phyloP scores from a whole-genome alignment of 352 stramenopile genomes.

The Phytophthora boehmeriae region DNA sequence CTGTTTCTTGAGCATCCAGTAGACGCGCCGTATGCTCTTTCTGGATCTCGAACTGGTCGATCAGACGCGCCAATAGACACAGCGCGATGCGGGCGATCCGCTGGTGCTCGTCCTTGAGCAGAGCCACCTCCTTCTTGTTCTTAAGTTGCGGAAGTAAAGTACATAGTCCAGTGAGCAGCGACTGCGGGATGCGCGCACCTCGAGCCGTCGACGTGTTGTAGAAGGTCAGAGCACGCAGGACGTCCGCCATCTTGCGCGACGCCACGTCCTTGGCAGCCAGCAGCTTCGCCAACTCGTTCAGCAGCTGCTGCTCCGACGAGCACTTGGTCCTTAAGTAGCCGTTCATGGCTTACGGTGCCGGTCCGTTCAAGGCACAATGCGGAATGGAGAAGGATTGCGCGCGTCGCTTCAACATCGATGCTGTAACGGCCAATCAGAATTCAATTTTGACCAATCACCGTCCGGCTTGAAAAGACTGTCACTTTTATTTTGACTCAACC shows the following conservation, averaged over 20 bases:
- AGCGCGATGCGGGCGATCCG: constrained; percentile 66
- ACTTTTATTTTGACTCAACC: too few relatives aligned
- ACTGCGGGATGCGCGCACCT: constrained; percentile 52
- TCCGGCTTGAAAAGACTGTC: too few relatives aligned
- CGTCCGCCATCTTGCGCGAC: constrained; percentile 72
- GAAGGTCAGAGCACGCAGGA: constrained; percentile 72
- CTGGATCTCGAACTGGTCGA: constrained; percentile 67
- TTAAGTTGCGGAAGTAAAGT: constrained; percentile 71
- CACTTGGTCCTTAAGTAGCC: constrained; percentile 71
- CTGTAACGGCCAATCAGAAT: neutral
- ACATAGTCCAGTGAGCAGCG: constrained; percentile 70
- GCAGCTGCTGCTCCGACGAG: constrained; percentile 82
- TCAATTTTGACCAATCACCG: constrained; percentile 7
- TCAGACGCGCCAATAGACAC: constrained; percentile 63
- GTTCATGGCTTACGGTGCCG: constrained; percentile 48
- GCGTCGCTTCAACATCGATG: constrained; percentile 38
- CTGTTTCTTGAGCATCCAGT: constrained; percentile 20
- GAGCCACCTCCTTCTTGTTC: constrained; percentile 63
- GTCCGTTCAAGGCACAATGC: too few relatives aligned
- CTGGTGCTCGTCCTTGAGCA: constrained; percentile 60
- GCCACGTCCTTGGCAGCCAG: constrained; percentile 61
- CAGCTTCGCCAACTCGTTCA: constrained; percentile 80
- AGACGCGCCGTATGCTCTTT: constrained; percentile 18
- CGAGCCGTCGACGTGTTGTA: constrained; percentile 73
- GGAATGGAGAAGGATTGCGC: constrained; percentile 22